Base-by-base conservation (phyloP, 179 eudicot species). In the Drosera spatulata region DNA sequence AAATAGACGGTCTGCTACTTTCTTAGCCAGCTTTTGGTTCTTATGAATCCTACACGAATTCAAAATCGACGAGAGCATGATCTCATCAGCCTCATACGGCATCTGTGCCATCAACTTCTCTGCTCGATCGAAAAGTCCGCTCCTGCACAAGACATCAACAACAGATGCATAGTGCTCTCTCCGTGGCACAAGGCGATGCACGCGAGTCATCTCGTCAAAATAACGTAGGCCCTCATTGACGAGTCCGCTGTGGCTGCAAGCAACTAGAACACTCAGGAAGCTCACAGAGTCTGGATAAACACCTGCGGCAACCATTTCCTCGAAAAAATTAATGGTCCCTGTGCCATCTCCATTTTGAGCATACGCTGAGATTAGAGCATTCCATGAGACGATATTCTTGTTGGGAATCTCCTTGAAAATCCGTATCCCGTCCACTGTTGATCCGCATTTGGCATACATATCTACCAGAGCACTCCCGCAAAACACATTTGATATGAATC, bases 361-460 rank as follows among this genome's bases (percentile, higher is more conserved):
- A 73, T 83, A 77, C 3, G 94, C 96, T n/a, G 94, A 74, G 63
- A 91, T 83, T 80, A 88, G 64, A 11, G 94, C 90, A 65, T 91
- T 88, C 97, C 97, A 91, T 39, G 86, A 76, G 44, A 91, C 88
- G 9, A 68, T 66, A 60, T 91, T 91, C 69, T 81, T 75, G 49
- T 71, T 68, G 10, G 90, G 86, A 88, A 91, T 88, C 71, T 85
- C 91, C 14, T 63, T 61, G 65, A 91, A 91, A 64, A 70, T 66
- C 52, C 38, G 68, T 50, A 72, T 55, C 39, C 91, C 82, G 40
- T 76, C 81, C 64, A 59, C 79, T 62, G 88, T 63, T 22, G 82
- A 88, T 60, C 97, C 97, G 71, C 91, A 88, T 73, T 91, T 88
- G 53, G 97, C 94, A 69, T 91, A 91, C 96, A 81, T 85, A 79